phyloP scores from a whole-genome alignment of 257 asterid species.

The Solanum paucissectum region DNA sequence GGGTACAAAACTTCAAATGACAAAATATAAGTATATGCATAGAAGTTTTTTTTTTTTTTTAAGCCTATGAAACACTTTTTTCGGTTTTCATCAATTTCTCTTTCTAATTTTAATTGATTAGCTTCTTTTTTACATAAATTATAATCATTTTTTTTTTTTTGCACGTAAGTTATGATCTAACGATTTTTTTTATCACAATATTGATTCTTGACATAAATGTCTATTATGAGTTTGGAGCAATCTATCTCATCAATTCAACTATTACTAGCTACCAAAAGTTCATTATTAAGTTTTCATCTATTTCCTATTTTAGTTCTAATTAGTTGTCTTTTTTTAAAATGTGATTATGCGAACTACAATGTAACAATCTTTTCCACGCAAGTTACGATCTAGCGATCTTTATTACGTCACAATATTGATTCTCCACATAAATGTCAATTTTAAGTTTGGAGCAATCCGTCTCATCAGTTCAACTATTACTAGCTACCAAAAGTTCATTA shows the following conservation, averaged over 20 bases:
- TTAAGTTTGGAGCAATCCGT: neutral
- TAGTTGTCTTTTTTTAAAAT: neutral
- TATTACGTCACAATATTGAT: neutral
- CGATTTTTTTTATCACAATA: no score
- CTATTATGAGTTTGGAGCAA: no score
- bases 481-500: neutral
- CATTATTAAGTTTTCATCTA: neutral
- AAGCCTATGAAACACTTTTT: neutral
- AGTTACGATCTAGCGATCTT: accelerated
- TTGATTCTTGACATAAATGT: no score
- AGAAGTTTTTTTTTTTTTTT: no score
- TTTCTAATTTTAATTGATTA: neutral
- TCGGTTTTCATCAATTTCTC: neutral
- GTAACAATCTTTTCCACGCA: neutral
- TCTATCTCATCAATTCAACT: no score
- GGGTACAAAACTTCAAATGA: no score
- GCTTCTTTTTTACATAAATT: no score
- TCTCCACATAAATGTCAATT: neutral
- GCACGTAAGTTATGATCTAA: no score
- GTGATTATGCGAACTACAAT: neutral
- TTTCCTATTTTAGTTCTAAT: neutral
- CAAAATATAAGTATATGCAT: no score
- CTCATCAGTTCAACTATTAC: neutral
- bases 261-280: neutral
- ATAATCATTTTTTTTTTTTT: no score